Evolutionary conservation across 805 yeast species (phyloP).

Genomic region (Cyberlindnera lachancei): DNA sequence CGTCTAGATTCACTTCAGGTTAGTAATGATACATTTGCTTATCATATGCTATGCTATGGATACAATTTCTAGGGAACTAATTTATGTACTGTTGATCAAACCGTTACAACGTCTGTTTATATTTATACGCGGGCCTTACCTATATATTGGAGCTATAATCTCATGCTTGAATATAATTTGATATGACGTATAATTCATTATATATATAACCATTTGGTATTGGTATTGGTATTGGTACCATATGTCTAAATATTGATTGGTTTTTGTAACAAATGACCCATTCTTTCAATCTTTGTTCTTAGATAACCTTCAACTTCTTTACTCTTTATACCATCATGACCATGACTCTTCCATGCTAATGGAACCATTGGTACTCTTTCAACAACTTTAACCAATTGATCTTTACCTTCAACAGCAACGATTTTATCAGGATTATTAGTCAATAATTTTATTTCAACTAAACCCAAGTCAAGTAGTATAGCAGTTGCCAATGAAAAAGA

Average conservation of each 20-base stretch:
- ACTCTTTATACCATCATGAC: slow-evolving; percentile 60
- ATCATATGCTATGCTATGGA: no score
- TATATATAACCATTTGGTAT: no score
- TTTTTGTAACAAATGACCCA: slow-evolving; percentile 83
- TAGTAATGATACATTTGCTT: no score
- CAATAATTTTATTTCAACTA: slow-evolving; percentile 61
- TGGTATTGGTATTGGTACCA: no score
- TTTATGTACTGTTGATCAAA: no score
- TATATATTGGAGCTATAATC: no score
- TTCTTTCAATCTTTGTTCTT: slow-evolving; percentile 88
- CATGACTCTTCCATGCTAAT: slow-evolving; percentile 63
- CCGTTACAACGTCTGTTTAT: no score
- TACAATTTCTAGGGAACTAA: no score
- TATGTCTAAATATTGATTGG: slow-evolving; percentile 23
- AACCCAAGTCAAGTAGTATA: slow-evolving; percentile 75
- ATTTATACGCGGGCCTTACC: no score
- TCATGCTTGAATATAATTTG: no score
- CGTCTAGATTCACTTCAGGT: no score
- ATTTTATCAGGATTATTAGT: slow-evolving; percentile 97
- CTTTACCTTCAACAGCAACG: slow-evolving; percentile 85
- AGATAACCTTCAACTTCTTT: slow-evolving; percentile 89
- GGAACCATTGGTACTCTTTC: slow-evolving; percentile 98
- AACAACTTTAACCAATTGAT: slow-evolving; percentile 63
- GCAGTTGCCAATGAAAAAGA: slow-evolving; percentile 92
- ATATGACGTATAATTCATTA: no score